These are phyloP conservation scores for Rhododendron henanense DNA, from an alignment of 148 eudicot species.

Conservation along the genomic window DNA sequence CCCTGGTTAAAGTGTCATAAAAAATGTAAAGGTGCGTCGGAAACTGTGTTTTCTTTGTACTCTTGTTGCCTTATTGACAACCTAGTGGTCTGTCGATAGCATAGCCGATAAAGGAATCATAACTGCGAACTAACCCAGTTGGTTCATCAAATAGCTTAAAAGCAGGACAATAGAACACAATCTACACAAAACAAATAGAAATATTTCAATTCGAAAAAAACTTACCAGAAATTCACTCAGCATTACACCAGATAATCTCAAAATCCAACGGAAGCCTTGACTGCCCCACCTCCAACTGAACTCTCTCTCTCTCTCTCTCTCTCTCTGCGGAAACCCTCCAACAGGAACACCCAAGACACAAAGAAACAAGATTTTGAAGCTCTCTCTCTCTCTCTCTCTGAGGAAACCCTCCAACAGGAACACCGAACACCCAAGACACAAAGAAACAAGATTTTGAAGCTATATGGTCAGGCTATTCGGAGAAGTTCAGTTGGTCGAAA, in stretches of 20 bases:
- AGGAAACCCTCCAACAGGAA: not conserved
- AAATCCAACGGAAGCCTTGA: not conserved
- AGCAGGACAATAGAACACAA: not conserved
- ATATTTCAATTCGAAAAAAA: conserved; percentile 2
- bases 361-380: not conserved
- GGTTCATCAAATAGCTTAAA: not conserved
- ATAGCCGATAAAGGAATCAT: too few species aligned
- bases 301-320: not conserved
- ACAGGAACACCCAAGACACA: not conserved
- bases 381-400: too few species aligned
- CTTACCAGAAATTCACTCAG: conserved; percentile 18
- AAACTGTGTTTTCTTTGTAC: too few species aligned
- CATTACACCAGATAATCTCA: conserved; percentile 3
- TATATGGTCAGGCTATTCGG: not conserved
- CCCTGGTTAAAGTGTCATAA: not conserved
- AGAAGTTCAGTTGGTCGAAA: not conserved
- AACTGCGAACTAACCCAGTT: not conserved
- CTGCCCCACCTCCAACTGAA: not conserved
- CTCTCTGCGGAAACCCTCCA: not conserved
- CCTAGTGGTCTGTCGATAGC: not conserved
- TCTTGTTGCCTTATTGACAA: not conserved
- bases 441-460: not conserved
- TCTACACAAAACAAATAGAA: not conserved
- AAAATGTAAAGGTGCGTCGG: too few species aligned
- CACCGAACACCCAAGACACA: not conserved